Base-by-base conservation (phyloP, 2,329 filamentous ascomycete genomes). In the Venturia carpophila region DNA sequence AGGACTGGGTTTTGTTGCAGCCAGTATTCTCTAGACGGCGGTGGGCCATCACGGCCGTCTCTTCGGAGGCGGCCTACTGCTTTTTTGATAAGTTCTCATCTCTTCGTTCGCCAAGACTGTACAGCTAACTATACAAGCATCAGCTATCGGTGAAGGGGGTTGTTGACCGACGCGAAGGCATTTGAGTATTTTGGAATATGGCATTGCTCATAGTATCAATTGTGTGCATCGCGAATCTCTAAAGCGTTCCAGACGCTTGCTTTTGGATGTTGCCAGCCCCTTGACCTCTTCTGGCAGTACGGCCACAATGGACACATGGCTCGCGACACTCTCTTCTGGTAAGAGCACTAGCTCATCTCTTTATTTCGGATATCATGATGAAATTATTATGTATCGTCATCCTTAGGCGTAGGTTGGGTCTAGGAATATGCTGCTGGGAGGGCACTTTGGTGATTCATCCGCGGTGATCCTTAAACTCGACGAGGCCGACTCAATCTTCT, bases 381-480 rank as follows among this genome's bases (percentile, higher is more conserved):
- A 94, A 86, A 92, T 76, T 76, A 78, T 83, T 83, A 58, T 58
- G 52, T 92, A 92, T 92, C 89, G 90, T 95, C 91, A 95, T 96
- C 91, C 91, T 95, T 95, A 95, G 90, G 82, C 91, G 84, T 87
- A 71, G 52, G 63, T 60, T 64, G 63, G 49, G 60, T 61, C 47
- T 27, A 15, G 41, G 24, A 39, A 52, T 21, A 64, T 43, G 42
- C 63, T 24, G 47, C 42, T 58, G 63, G 63, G 37, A 34, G 63
- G 49, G 49, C 63, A 39, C 52, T 58, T 19, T 27, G 13, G 30
- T 42, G 49, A 39, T 55, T 5, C 45, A 56, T 42, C 63, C 47
- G 63, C 63, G 21, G 47, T 42, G 34, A 30, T 39, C 39, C 43
- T 5, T 34, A 34, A 37, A 55, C 49, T 21, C 39, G 30, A 63